Percentiles rank a stretch among this genome's conserved stretches.
phyloP scores from a whole-genome alignment of 768 basidiomycete genomes.

The Podaxis sp. region DNA sequence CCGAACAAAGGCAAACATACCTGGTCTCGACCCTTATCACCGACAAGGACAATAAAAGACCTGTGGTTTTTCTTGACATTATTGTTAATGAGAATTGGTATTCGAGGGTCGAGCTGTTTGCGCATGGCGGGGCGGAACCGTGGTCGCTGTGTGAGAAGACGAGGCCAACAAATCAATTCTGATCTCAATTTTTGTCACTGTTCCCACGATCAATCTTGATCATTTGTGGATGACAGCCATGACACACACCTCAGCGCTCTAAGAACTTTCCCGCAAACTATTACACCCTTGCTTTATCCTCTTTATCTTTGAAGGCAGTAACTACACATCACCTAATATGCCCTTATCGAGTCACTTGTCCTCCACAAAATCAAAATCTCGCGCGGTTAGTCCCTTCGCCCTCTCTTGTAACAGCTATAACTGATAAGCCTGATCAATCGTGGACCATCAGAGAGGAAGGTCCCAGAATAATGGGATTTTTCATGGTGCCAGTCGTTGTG shows the following conservation, averaged over 20 bases:
- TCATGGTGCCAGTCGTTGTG: neutral
- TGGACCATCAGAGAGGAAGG: too few species aligned
- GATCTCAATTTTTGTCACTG: slow-evolving; percentile 1
- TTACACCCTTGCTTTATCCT: too few species aligned
- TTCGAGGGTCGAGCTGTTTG: slow-evolving; percentile 89
- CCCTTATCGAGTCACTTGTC: neutral
- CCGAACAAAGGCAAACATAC: slow-evolving; percentile 35
- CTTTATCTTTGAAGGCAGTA: too few species aligned
- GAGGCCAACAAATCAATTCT: neutral
- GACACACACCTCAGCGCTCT: neutral
- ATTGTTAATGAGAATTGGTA: slow-evolving; percentile 89
- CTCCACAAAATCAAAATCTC: neutral
- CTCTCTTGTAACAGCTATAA: too few species aligned
- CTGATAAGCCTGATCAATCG: too few species aligned
- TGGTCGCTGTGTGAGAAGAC: neutral
- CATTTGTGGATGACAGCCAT: neutral
- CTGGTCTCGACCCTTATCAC: slow-evolving; percentile 92
- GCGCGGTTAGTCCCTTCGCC: neutral
- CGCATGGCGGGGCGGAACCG: slow-evolving; percentile 50
- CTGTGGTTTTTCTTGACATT: slow-evolving; percentile 92
- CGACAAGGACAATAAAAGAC: slow-evolving; percentile 95
- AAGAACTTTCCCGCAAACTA: neutral
- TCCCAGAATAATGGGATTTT: neutral
- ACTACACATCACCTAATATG: neutral
- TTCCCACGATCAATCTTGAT: slow-evolving; percentile 6